phyloP scores from a whole-genome alignment of 2,329 filamentous ascomycete species.

The Exophiala xenobiotica region DNA sequence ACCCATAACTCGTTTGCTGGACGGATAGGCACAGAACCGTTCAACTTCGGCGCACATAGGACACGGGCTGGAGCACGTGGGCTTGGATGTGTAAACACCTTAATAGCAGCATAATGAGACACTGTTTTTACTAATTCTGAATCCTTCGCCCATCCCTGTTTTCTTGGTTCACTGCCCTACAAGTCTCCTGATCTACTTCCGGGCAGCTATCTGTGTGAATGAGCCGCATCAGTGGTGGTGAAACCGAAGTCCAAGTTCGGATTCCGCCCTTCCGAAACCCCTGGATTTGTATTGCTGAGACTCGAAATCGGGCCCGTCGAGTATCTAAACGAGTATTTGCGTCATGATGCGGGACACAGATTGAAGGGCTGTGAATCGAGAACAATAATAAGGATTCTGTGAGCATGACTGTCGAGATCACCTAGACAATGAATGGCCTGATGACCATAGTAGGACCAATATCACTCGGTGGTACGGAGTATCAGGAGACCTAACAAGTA shows the following conservation, averaged over 20 bases:
- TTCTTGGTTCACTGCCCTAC: neutral
- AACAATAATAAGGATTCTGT: too few relatives aligned
- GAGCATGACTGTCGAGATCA: too few relatives aligned
- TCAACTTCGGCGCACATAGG: slow-evolving; percentile 19
- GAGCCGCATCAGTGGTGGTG: slow-evolving; percentile 11
- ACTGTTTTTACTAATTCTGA: slow-evolving; percentile 1
- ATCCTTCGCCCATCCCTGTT: neutral
- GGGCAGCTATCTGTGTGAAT: neutral
- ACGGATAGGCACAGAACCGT: slow-evolving; percentile 20
- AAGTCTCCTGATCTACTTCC: neutral
- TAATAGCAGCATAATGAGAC: slow-evolving; percentile 30
- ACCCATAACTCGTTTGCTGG: slow-evolving; percentile 19
- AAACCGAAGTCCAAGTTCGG: slow-evolving; percentile 13
- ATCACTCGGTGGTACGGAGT: too few relatives aligned
- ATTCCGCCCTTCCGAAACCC: slow-evolving; percentile 12
- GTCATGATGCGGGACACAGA: too few relatives aligned
- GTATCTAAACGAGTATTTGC: neutral
- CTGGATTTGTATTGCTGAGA: slow-evolving; percentile 7
- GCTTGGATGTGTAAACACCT: slow-evolving; percentile 19
- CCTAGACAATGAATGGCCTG: too few relatives aligned
- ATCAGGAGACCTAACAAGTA: too few relatives aligned
- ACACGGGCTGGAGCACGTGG: slow-evolving; percentile 15
- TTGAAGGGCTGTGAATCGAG: too few relatives aligned
- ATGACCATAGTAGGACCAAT: too few relatives aligned
- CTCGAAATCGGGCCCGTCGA: neutral